Percentiles rank a stretch among this genome's conserved stretches.
Conservation (phyloP, 306 rosid genomes). For the Urtica urens region DNA sequence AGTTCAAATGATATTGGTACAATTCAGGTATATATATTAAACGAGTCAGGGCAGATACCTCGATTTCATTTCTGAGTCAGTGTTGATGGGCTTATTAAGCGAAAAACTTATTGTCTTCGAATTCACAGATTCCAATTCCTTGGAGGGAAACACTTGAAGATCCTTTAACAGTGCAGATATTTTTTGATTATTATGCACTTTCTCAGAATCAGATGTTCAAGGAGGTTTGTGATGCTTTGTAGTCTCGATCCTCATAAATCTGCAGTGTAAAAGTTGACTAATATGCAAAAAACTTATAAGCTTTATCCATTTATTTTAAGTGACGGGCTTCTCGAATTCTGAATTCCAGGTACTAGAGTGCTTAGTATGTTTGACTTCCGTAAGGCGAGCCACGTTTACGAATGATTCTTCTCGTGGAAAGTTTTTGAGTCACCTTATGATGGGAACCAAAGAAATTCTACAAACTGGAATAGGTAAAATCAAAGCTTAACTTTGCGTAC, state of each 20-base stretch:
- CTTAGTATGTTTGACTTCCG: slow-evolving; percentile 93
- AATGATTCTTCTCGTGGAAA: slow-evolving; percentile 86
- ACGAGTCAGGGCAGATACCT: neutral
- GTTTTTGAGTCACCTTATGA: slow-evolving; percentile 90
- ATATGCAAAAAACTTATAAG: no score
- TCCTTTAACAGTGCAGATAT: slow-evolving; percentile 4
- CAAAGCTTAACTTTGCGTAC: no score
- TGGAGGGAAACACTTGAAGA: slow-evolving; percentile 10
- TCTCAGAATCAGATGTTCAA: neutral
- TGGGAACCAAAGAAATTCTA: slow-evolving; percentile 95
- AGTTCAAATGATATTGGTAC: slow-evolving; percentile 11
- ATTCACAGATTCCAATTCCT: slow-evolving; percentile 3
- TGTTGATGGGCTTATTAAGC: neutral
- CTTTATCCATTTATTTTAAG: neutral
- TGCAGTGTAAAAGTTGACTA: neutral
- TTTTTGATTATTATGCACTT: slow-evolving; percentile 9
- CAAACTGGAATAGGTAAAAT: slow-evolving; percentile 44
- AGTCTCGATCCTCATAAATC: neutral
- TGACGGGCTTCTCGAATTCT: neutral
- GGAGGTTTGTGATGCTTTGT: slow-evolving; percentile 5
- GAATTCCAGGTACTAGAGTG: slow-evolving; percentile 80
- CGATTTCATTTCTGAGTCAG: neutral
- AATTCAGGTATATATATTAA: slow-evolving; percentile 3
- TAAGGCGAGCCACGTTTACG: slow-evolving; percentile 87
- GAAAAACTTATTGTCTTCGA: neutral